Percentiles rank a stretch among this genome's conserved stretches.
phyloP scores from a whole-genome alignment of 352 stramenopile genomes.

The Pilasporangium apinafurcum region DNA sequence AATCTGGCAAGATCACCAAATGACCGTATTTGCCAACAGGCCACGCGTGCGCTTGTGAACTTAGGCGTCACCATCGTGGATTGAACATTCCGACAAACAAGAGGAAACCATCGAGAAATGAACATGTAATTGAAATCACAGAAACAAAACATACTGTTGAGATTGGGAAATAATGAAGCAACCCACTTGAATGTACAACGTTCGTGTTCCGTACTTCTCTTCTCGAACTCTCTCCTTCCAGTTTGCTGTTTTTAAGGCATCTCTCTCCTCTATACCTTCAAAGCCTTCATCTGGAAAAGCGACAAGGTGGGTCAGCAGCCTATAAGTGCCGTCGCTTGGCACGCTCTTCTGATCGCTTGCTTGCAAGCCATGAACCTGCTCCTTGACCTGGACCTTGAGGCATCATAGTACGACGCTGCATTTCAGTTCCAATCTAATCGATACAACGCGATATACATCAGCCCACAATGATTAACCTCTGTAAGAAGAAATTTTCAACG shows the following conservation, averaged over 20 bases:
- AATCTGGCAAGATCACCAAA: slow-evolving; percentile 72
- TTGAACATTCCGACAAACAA: slow-evolving; percentile 21
- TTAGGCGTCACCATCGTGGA: slow-evolving; percentile 82
- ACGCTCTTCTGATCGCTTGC: slow-evolving; percentile 78
- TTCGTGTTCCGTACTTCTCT: not conserved
- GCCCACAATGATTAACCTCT: no score
- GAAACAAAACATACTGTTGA: not conserved
- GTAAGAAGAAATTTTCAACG: no score
- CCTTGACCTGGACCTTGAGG: slow-evolving; percentile 51
- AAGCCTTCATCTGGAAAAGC: no score
- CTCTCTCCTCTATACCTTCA: no score
- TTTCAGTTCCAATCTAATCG: slow-evolving; percentile 80
- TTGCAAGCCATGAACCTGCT: slow-evolving; percentile 70
- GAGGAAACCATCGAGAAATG: not conserved
- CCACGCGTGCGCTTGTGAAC: slow-evolving; percentile 83
- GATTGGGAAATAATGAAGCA: no score
- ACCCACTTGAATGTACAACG: no score
- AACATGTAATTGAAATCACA: not conserved
- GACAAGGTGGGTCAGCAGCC: no score
- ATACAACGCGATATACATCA: not conserved
- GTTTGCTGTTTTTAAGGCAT: not conserved
- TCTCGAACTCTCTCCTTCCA: not conserved
- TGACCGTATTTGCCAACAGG: slow-evolving; percentile 87
- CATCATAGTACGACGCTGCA: slow-evolving; percentile 86
- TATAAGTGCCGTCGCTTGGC: slow-evolving; percentile 74